Base-by-base conservation (phyloP, 805 yeast species). In the Zygosaccharomyces bisporus region DNA sequence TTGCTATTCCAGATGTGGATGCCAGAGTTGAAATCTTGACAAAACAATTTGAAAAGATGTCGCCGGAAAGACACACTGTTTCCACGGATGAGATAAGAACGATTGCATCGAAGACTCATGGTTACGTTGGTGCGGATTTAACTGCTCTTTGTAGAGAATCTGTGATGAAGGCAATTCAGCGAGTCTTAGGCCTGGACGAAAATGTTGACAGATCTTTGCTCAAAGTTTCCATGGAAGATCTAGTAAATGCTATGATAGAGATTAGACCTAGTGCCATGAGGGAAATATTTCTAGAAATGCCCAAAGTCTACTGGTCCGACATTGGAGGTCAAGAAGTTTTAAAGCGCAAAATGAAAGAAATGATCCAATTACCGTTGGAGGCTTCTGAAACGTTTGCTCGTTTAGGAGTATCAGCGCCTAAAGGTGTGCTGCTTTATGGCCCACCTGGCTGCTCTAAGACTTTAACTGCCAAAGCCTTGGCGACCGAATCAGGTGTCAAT, bases 401-500 rank as follows among this genome's bases (percentile, higher is more conserved):
- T 33, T 71, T 93, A 10, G 98, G 98, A 0, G 82, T 93, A 3
- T 71, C 77, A 34, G 89, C 98, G 0, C 99, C 99, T 3, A 85
- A 87, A 53, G 99, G 99, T 29, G 84, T 93, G 1, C 66, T 93
- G 37, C 70, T 93, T 16, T 93, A 93, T 64, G 99, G 99, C 0
- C 99, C 99, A 1, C 98, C 99, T 0, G 99, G 99, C 12, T 91
- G 98, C 69, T 90, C 97, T 8, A 91, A 91, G 58, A 91, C 99
- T 0, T 67, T 91, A 49, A 87, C 95, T 0, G 98, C 97, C 1
- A 91, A 91, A 59, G 97, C 97, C 0, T 68, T 91, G 23, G 98
- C 98, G 0, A 86, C 96, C 0, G 99, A 91, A 66, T 84, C 96
- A 1, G 97, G 97, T 0, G 75, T 91, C 39, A 91, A 91, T 57